Percentiles rank a stretch among this genome's conserved stretches.
phyloP scores from a whole-genome alignment of 2,329 filamentous ascomycete genomes.

The Trichoderma semiorbis region DNA sequence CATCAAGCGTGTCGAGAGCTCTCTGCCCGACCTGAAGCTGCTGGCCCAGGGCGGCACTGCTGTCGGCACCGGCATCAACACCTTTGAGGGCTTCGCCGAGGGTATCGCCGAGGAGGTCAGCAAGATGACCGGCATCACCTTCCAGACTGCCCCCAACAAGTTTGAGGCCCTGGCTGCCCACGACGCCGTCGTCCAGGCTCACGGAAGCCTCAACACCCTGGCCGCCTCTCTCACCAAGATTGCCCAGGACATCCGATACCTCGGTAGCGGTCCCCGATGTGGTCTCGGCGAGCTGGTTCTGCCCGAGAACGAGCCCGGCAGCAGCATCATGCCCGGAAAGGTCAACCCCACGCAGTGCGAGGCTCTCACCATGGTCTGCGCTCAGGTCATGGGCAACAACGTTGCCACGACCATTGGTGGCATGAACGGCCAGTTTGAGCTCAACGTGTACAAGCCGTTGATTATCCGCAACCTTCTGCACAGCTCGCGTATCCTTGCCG shows the following conservation, averaged over 20 bases:
- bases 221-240: constrained; percentile 94
- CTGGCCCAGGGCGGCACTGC: constrained; percentile 95
- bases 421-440: constrained; percentile 96
- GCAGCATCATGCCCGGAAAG: constrained; percentile 98
- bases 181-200: constrained; percentile 92
- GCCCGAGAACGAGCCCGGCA: constrained; percentile 96
- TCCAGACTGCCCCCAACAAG: constrained; percentile 97
- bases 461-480: constrained; percentile 94
- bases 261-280: constrained; percentile 92
- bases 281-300: constrained; percentile 90
- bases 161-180: constrained; percentile 96
- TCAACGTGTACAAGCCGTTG: constrained; percentile 98
- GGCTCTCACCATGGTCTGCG: constrained; percentile 94
- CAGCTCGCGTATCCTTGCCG: constrained; percentile 80
- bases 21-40: constrained; percentile 78
- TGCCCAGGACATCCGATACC: constrained; percentile 95
- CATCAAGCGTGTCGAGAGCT: constrained; percentile 79
- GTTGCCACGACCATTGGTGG: constrained; percentile 89
- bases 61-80: constrained; percentile 96
- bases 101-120: constrained; percentile 85
- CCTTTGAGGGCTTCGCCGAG: constrained; percentile 92
- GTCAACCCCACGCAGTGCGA: constrained; percentile 99
- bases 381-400: constrained; percentile 97
- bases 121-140: constrained; percentile 89
- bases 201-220: constrained; percentile 89